These are phyloP conservation scores for Termitomyces sp. DNA, from an alignment of 768 basidiomycete species.

Conservation along the genomic window DNA sequence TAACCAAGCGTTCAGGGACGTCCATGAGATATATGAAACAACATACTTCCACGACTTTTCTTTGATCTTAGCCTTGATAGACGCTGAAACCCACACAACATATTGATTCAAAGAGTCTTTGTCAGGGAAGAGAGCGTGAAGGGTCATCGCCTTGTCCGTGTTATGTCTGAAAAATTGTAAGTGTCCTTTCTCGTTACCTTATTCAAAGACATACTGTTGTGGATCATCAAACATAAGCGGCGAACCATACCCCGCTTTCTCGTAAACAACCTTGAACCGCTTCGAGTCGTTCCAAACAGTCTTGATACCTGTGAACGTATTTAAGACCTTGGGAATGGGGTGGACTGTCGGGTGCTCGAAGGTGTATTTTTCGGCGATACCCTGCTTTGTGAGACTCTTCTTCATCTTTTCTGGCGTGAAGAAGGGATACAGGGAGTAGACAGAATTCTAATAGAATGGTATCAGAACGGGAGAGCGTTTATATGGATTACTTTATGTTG, in stretches of 20 bases:
- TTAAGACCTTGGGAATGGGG: constrained; percentile 26
- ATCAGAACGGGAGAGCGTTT: background rate
- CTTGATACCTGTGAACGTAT: constrained; percentile 30
- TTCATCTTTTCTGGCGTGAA: constrained; percentile 41
- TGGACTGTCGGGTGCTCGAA: constrained; percentile 33
- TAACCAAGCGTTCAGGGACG: no score
- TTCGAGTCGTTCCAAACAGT: constrained; percentile 28
- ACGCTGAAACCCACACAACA: constrained; percentile 24
- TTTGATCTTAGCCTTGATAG: constrained; percentile 23
- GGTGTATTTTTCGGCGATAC: constrained; percentile 32
- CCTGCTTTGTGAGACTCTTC: constrained; percentile 35
- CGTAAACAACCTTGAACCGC: constrained; percentile 34
- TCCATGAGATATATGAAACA: no score
- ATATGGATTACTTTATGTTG: no score
- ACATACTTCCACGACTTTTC: constrained; percentile 29
- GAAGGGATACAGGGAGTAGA: constrained; percentile 27
- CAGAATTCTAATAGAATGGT: constrained; percentile 7
- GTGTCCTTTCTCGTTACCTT: background rate
- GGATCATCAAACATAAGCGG: constrained; percentile 35
- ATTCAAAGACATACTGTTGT: constrained; percentile 4
- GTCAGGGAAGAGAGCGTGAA: constrained; percentile 33
- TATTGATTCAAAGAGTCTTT: constrained; percentile 16
- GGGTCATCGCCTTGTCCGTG: constrained; percentile 21
- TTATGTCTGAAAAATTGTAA: constrained; percentile 26
- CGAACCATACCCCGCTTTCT: constrained; percentile 37